Base-by-base conservation (phyloP, 2,329 filamentous ascomycete genomes). In the Chrysosporium queenslandicum region DNA sequence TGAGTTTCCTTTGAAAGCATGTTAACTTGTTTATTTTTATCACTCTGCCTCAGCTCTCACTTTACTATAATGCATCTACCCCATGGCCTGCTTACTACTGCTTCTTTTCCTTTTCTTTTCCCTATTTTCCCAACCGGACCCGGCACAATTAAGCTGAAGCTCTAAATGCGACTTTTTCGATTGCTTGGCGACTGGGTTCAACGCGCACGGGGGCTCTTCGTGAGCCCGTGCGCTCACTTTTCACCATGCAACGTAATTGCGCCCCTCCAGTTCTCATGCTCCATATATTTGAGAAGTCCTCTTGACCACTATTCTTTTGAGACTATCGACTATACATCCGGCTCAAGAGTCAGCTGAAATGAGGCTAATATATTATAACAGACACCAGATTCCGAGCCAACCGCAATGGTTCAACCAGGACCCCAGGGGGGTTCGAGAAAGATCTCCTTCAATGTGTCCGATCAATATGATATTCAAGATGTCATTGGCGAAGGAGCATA, bases 391-490 rank as follows among this genome's bases (percentile, higher is more conserved):
- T 16, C 27, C 40, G 29, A 51, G 42, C 8, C 55, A 21, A 51
- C n/a, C 41, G 60, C 41, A 21, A 73, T 74, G 71, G 69, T 68
- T 55, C 68, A 74, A 57, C 71, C 68, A 60, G 61, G 62, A 43
- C 68, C 71, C 63, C 81, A 68, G 50, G 75, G 72, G 66, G 77
- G 78, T 59, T 83, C 80, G 56, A 74, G 92, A 68, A 98, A 97
- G 80, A 98, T 98, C 70, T 97, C 90, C 53, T 98, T 98, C 83
- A 98, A 98, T 67, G 92, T 98, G 58, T 96, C 90, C 66, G 92
- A 98, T 72, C 92, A 98, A 71, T 98, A 98, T 69, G 92, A 98
- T 67, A 98, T 98, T 60, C 91, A 97, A 70, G 92, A 98, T 83
- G 92, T 98, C 46, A 94, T 98, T 55, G 92, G 92, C 61, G 92